These are phyloP conservation scores for Kodamaea jinghongensis DNA, from an alignment of 805 yeast genomes.

Conservation along the genomic window DNA sequence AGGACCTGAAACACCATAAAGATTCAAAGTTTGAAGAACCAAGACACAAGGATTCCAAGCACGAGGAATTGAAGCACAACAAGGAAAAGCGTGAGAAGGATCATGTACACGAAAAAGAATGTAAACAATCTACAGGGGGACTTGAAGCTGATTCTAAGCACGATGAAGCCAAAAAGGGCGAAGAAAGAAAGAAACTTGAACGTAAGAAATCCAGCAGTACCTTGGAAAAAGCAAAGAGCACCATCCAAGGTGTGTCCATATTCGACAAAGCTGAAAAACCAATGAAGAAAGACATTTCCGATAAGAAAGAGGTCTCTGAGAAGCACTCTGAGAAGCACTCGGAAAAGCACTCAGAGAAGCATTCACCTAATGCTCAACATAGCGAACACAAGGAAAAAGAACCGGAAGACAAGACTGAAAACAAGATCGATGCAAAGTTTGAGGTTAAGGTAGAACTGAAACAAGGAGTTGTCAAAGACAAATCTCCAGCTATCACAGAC, in stretches of 20 bases:
- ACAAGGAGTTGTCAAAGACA: not conserved
- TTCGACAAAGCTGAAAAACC: slow-evolving; percentile 1
- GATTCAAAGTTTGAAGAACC: slow-evolving; percentile 3
- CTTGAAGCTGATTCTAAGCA: not conserved
- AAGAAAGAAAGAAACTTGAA: not conserved
- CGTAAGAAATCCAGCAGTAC: not conserved
- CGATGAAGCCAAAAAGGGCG: not conserved
- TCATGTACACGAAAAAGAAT: too few species aligned
- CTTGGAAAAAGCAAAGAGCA: not conserved
- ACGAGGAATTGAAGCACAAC: not conserved
- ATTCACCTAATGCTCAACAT: too few species aligned
- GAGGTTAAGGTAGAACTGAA: not conserved
- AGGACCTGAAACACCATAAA: not conserved
- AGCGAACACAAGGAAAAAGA: too few species aligned
- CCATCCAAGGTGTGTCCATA: not conserved
- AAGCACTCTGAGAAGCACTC: not conserved
- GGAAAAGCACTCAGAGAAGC: too few species aligned
- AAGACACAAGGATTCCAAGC: not conserved
- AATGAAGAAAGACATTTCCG: slow-evolving; percentile 1
- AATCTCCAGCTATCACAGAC: slow-evolving; percentile 9
- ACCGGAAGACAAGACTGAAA: not conserved
- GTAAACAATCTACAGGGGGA: too few species aligned
- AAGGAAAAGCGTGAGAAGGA: not conserved
- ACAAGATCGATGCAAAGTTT: not conserved
- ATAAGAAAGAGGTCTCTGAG: too few species aligned